Base-by-base conservation (phyloP, 2,329 filamentous ascomycete genomes). In the Cladosporium sphaerospermum region DNA sequence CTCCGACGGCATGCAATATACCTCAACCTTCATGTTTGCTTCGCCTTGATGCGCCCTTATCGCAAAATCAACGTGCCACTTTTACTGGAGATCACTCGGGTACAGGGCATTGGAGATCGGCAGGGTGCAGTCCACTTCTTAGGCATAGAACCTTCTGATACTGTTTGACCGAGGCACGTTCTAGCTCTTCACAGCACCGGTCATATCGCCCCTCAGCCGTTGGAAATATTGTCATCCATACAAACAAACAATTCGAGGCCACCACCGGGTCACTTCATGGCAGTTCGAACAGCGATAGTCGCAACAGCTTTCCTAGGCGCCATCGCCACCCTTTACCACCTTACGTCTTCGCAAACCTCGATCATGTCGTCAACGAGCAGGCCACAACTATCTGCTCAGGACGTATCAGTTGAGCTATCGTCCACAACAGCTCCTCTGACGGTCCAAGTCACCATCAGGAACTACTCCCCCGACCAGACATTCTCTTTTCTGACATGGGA, bases 401-500 rank as follows among this genome's bases (percentile, higher is more conserved):
- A 54, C 11, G 19, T 56, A 1, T 42, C 40, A 9, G 18, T 56
- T 16, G 42, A 37, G n/a, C 13, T 54, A 3, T 54, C 54, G 7
- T 23, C 46, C 9, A 41, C 54, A 13, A 23, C 39, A 23, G 18
- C 40, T 14, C 48, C 48, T 13, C 48, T 51, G 32, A 64, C 65
- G 0, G 45, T 73, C 10, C 61, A 65, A 11, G 62, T 73, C 18
- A 69, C 65, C 1, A 58, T 73, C 45, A 65, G 66, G 9, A 74
- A 73, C 52, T 62, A 60, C 37, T 63, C 63, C 41, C 63, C 65
- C 1, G 56, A 61, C 8, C 63, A 63, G 2, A 58, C 68, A 1
- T 66, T 69, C 53, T 70, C 71, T 0, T 47, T 74, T 7, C 59
- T 74, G 14, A 67, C 63, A 57, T 74, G 71, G 71, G 64, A 67